These are phyloP conservation scores for Dispira parvispora DNA, from an alignment of 192 early-diverging fungal genomes.

Conservation along the genomic window DNA sequence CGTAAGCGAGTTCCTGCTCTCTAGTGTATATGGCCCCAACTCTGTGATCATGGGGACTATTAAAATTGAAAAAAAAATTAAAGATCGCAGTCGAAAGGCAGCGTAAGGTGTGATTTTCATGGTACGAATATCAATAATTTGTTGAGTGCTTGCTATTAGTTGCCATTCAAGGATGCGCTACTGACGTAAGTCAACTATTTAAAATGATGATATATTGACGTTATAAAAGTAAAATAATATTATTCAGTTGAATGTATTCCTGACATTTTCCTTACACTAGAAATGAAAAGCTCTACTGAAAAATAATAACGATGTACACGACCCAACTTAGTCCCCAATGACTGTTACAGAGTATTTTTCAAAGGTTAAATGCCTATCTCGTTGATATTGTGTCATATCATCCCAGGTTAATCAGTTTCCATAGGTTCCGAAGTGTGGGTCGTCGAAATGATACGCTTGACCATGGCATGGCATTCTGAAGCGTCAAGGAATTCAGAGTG, in stretches of 20 bases:
- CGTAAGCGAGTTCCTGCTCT: neutral
- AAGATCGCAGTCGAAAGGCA: too few species aligned
- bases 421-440: neutral
- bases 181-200: neutral
- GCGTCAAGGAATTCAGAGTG: constrained; percentile 49
- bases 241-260: neutral
- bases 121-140: neutral
- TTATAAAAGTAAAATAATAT: neutral
- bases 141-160: neutral
- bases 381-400: too few species aligned
- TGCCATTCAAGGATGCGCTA: neutral
- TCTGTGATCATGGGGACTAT: neutral
- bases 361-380: too few species aligned
- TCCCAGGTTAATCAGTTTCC: neutral
- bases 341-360: too few species aligned
- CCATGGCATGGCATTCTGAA: constrained; percentile 36
- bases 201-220: neutral
- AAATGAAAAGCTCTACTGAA: too few species aligned
- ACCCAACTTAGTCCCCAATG: too few species aligned
- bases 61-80: too few species aligned
- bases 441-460: constrained; percentile 21
- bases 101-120: too few species aligned
- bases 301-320: too few species aligned
- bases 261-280: too few species aligned
- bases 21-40: neutral